Evolutionary conservation across 2,329 filamentous ascomycete genomes (phyloP).

Genomic region (Hymenoscyphus infarciens): DNA sequence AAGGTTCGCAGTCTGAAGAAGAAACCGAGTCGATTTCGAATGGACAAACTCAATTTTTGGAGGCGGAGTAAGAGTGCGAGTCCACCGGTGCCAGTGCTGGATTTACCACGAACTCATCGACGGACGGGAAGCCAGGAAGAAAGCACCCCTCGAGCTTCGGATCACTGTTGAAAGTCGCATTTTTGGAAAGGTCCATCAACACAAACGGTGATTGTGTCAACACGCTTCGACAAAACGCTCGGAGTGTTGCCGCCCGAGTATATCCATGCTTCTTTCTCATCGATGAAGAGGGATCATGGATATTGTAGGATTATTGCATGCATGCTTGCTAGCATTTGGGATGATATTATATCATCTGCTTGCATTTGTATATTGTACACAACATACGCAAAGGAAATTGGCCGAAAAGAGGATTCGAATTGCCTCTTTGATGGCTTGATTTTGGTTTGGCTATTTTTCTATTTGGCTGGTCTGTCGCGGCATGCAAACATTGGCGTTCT

Average conservation of each 20-base stretch:
- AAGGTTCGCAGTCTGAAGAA: slow-evolving; percentile 54
- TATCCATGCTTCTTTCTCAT: background rate
- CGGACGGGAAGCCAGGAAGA: slow-evolving; percentile 12
- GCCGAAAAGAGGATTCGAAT: no score
- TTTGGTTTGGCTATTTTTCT: no score
- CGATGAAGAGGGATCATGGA: background rate
- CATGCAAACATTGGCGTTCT: no score
- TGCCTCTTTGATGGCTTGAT: no score
- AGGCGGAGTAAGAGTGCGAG: slow-evolving; percentile 33
- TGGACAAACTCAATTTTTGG: slow-evolving; percentile 44
- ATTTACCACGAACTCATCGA: slow-evolving; percentile 9
- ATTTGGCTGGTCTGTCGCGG: no score
- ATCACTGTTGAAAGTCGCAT: background rate
- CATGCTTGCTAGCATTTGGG: background rate
- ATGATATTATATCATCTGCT: background rate
- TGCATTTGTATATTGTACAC: slow-evolving; percentile 4
- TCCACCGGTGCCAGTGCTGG: slow-evolving; percentile 24
- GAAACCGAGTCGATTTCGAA: slow-evolving; percentile 59
- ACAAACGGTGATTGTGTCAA: background rate
- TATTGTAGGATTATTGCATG: slow-evolving; percentile 3
- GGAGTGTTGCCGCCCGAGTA: background rate
- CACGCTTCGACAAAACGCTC: background rate
- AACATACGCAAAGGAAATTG: background rate
- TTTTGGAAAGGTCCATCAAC: background rate
- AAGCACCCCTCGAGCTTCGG: background rate